Percentiles rank a stretch among this genome's conserved stretches.
phyloP scores from a whole-genome alignment of 2,329 filamentous ascomycete species.

The Diaporthe eres region DNA sequence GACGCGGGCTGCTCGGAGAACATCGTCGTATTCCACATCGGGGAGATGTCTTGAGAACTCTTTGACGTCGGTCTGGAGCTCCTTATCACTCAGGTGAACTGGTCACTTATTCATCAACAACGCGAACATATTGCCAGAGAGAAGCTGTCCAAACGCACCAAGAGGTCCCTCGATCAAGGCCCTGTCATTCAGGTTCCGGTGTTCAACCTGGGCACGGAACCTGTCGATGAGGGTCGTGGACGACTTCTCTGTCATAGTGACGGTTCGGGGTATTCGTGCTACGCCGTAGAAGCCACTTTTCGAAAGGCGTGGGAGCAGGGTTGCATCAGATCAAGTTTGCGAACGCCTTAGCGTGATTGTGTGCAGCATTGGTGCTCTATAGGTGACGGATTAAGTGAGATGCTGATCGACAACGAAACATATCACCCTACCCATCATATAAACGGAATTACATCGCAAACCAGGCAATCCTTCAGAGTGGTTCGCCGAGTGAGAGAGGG shows the following conservation, averaged over 20 bases:
- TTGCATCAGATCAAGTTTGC: conserved; percentile 2
- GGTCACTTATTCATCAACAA: conserved; percentile 40
- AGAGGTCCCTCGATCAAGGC: conserved; percentile 39
- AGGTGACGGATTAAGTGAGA: neutral
- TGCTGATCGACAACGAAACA: neutral
- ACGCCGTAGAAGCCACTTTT: neutral
- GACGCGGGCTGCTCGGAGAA: conserved; percentile 57
- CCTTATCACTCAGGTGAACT: conserved; percentile 56
- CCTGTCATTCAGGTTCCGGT: conserved; percentile 34
- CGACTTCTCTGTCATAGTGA: conserved; percentile 11
- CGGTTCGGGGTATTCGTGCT: neutral
- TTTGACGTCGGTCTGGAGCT: conserved; percentile 54
- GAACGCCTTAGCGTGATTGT: conserved; percentile 5
- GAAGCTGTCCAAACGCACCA: conserved; percentile 2
- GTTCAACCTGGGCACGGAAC: conserved; percentile 17
- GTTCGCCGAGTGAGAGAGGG: neutral
- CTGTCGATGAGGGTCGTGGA: conserved; percentile 2
- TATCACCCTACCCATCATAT: neutral
- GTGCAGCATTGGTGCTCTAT: neutral
- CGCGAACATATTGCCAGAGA: too few relatives aligned
- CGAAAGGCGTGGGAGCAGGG: neutral
- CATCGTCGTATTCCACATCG: conserved; percentile 47
- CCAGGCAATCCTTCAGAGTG: neutral
- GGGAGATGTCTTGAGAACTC: conserved; percentile 51
- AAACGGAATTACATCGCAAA: neutral